Evolutionary conservation across 257 asterid species (phyloP), one percentile per base, ranked within the genome.

Genomic region (Nicotiana benthamiana): DNA sequence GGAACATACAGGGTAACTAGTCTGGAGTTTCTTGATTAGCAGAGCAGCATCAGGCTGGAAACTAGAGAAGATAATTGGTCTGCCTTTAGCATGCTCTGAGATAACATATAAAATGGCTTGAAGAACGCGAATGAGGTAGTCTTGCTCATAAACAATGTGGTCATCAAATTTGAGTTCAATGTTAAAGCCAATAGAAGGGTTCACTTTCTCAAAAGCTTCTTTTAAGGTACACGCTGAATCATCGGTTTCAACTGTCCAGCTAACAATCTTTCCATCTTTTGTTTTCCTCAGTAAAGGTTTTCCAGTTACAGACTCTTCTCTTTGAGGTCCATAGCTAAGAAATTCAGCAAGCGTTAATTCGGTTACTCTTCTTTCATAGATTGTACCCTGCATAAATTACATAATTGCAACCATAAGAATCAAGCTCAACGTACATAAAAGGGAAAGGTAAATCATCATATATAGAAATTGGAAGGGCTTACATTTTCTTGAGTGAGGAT

Each of bases 41-140:
- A 94, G 80, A 27, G 92, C 93, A 60, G 98, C 98, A 80, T 94
- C 99, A 0, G 99, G 99, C 13, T 94, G 99, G 87, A 96, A 96
- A 17, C 86, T 81, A 24, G 99, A 96, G 66, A 96, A 94, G 43
- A 94, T 48, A 26, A 96, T 18, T 0, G 96, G 95, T 80, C 99
- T 90, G 46, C 82, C 97, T 26, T 88, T 83, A 79, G 93, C 97
- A 67, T 89, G 88, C 27, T 90, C 91, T 17, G 59, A 77, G 3
- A 94, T 96, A 3, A 96, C 95, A 30, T 81, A 79, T 24, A 96
- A 30, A 80, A 93, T 85, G 12, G 92, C 30, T 77, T 87, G 88
- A 64, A 96, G 84, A 9, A 78, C 84, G 59, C 65, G 84, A 10
- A 48, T 77, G 0, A 96, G 92, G 61, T 86, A 77, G 6, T 90